A percentile compares a stretch with the other conserved stretches of the same genome.
Conservation (phyloP, 106 monocot species). For the Agapanthus africanus region DNA sequence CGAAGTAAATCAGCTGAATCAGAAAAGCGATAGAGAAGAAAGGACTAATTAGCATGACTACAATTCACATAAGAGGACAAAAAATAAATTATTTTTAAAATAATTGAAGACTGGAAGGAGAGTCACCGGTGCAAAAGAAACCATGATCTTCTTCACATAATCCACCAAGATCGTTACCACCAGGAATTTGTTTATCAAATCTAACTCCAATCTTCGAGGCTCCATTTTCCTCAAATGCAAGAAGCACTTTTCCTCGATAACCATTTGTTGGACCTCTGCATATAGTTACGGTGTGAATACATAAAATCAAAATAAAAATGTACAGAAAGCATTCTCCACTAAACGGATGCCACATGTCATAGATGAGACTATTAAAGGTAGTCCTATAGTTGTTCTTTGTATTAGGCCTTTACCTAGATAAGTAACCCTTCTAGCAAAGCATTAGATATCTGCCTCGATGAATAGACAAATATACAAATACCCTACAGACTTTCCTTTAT, state of each 20-base stretch:
- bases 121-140: conserved; percentile 55
- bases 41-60: neutral
- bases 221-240: conserved; percentile 56
- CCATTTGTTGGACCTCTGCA: conserved; percentile 61
- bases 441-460: neutral
- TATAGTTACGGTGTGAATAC: neutral
- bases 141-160: conserved; percentile 72
- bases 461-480: too few species aligned
- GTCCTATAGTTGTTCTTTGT: neutral
- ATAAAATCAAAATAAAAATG: conserved; percentile 2
- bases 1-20: conserved; percentile 49
- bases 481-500: too few species aligned
- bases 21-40: neutral
- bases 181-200: conserved; percentile 59
- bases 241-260: conserved; percentile 55
- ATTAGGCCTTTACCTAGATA: neutral
- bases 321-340: neutral
- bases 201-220: conserved; percentile 55
- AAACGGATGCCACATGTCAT: neutral
- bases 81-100: neutral
- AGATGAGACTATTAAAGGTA: neutral
- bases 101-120: neutral
- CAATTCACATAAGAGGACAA: neutral
- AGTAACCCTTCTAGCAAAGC: neutral
- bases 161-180: conserved; percentile 63